phyloP scores from a whole-genome alignment of 345 rosid species.

The Hibiscus mutabilis region DNA sequence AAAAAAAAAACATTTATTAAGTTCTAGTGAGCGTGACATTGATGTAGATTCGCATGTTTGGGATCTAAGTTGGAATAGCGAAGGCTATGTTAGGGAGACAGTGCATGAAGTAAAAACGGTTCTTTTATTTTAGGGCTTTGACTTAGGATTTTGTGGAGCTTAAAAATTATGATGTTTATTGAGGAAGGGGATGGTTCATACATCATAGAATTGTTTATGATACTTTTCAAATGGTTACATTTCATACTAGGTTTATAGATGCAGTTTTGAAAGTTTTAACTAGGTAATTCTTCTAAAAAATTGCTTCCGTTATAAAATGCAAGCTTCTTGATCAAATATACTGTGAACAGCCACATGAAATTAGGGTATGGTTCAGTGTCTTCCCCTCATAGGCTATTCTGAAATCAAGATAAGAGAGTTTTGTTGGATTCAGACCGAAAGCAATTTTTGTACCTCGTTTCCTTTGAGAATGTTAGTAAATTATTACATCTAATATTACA shows the following conservation, averaged over 20 bases:
- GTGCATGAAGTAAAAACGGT: not conserved
- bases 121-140: not conserved
- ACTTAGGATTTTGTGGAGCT: not conserved
- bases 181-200: not conserved
- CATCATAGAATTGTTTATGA: not conserved
- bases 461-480: not conserved
- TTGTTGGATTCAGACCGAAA: not conserved
- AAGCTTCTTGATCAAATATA: not conserved
- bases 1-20: not conserved
- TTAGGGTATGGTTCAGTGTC: constrained; percentile 2
- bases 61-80: not conserved
- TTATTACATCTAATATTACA: not conserved
- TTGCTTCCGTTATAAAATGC: not conserved
- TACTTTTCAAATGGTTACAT: not conserved
- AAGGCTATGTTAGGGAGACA: not conserved
- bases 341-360: not conserved
- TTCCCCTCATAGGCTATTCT: not conserved
- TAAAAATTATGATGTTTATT: not conserved
- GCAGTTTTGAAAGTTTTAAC: not conserved
- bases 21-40: not conserved
- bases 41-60: not conserved
- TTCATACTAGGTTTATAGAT: not conserved
- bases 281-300: not conserved
- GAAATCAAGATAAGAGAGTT: not conserved
- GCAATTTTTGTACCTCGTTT: not conserved